phyloP scores from a whole-genome alignment of 257 asterid species.

The Voacanga thouarsii region DNA sequence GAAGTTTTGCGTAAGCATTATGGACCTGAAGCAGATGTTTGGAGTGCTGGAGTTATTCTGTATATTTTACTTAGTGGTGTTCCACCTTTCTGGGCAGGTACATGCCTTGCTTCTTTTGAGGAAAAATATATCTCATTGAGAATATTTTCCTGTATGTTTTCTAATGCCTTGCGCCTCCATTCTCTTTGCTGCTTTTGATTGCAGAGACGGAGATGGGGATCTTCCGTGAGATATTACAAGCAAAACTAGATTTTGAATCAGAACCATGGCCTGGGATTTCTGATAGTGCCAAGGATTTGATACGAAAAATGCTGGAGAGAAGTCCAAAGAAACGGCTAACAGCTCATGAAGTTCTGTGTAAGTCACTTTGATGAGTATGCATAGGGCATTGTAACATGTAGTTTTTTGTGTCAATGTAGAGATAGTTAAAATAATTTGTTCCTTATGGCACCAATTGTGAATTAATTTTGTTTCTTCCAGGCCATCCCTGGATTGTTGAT shows the following conservation, averaged over 20 bases:
- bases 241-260: constrained; percentile 74
- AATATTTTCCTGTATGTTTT: constrained; percentile 8
- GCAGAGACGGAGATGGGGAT: constrained; percentile 97
- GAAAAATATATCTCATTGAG: neutral
- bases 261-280: constrained; percentile 96
- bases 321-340: constrained; percentile 78
- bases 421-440: neutral
- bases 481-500: constrained; percentile 94
- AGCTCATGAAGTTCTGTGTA: constrained; percentile 73
- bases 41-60: constrained; percentile 96
- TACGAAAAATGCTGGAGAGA: constrained; percentile 77
- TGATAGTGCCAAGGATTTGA: constrained; percentile 76
- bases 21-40: constrained; percentile 91
- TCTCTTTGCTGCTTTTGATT: constrained; percentile 26
- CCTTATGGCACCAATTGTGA: neutral
- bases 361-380: neutral
- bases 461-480: constrained; percentile 33
- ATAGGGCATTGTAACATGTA: neutral
- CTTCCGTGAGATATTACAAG: constrained; percentile 80
- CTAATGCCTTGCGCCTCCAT: constrained; percentile 16
- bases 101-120: constrained; percentile 7
- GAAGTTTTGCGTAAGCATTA: constrained; percentile 86
- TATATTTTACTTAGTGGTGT: constrained; percentile 93
- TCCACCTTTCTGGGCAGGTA: constrained; percentile 97
- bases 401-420: neutral